A percentile compares a stretch with the other conserved stretches of the same genome.
These are phyloP conservation scores for Malus hybrid DNA, from an alignment of 331 rosid genomes.

Conservation along the genomic window DNA sequence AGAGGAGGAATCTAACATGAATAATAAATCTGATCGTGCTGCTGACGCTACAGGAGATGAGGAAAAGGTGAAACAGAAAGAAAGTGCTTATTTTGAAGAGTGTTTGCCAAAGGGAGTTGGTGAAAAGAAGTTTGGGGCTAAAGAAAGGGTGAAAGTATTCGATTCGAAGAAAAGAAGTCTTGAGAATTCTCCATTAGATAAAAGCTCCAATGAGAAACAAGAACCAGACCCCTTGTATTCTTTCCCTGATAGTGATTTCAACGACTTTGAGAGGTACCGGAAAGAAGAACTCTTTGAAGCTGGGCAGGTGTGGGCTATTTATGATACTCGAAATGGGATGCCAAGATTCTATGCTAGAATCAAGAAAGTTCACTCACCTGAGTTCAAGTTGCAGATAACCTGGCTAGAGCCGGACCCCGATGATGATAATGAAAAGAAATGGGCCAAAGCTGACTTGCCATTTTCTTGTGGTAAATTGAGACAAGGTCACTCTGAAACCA, in stretches of 20 bases:
- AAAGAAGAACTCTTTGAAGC: slow-evolving; percentile 36
- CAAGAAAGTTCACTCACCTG: slow-evolving; percentile 45
- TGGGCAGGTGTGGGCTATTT: slow-evolving; percentile 89
- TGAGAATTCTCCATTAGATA: slow-evolving; percentile 6
- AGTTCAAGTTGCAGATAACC: slow-evolving; percentile 55
- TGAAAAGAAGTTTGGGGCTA: not conserved
- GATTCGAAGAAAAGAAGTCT: slow-evolving; percentile 21
- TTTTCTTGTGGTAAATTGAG: slow-evolving; percentile 61
- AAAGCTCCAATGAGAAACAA: slow-evolving; percentile 15
- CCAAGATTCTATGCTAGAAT: slow-evolving; percentile 81
- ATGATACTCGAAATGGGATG: slow-evolving; percentile 66
- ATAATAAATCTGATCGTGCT: slow-evolving; percentile 21
- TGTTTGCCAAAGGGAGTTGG: slow-evolving; percentile 18
- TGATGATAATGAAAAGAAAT: slow-evolving; percentile 27
- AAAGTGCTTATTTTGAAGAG: slow-evolving; percentile 18
- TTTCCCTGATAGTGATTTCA: slow-evolving; percentile 64
- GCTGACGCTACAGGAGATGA: slow-evolving; percentile 18
- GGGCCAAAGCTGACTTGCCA: slow-evolving; percentile 42
- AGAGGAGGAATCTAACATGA: slow-evolving; percentile 33
- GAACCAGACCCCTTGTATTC: slow-evolving; percentile 1
- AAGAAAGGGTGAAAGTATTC: slow-evolving; percentile 12
- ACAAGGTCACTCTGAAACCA: slow-evolving; percentile 25
- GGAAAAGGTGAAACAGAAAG: slow-evolving; percentile 30
- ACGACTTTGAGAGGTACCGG: slow-evolving; percentile 58
- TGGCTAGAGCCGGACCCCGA: slow-evolving; percentile 74